A percentile compares a stretch with the other conserved stretches of the same genome.
These are phyloP conservation scores for Arthrobotrys musiformis DNA, from an alignment of 2,329 filamentous ascomycete genomes.

Conservation along the genomic window DNA sequence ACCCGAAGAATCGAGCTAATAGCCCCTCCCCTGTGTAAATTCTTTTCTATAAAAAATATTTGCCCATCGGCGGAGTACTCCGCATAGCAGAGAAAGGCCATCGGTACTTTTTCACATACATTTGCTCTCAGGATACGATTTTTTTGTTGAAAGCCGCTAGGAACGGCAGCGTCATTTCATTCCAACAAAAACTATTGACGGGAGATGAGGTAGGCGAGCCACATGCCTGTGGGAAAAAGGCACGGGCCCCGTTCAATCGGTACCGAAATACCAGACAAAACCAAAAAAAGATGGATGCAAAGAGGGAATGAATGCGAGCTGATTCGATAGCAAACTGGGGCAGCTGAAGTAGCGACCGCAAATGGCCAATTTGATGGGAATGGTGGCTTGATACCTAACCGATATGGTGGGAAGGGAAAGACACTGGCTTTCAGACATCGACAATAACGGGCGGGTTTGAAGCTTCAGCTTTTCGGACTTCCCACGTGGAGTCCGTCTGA, in stretches of 20 bases:
- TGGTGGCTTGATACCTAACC: conserved; percentile 33
- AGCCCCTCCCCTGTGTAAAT: background rate
- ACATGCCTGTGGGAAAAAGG: conserved; percentile 19
- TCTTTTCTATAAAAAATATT: conserved; percentile 25
- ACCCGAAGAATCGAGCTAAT: conserved; percentile 33
- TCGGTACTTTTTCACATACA: no score
- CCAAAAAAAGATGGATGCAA: no score
- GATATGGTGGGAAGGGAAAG: conserved; percentile 1
- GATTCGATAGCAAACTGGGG: conserved; percentile 27
- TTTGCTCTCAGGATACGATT: background rate
- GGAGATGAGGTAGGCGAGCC: conserved; percentile 24
- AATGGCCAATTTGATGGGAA: conserved; percentile 40
- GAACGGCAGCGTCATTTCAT: conserved; percentile 24
- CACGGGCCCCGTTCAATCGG: conserved; percentile 30
- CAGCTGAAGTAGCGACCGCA: conserved; percentile 23
- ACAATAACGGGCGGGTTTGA: background rate
- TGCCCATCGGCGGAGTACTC: conserved; percentile 8
- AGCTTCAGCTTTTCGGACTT: background rate
- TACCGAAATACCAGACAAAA: conserved; percentile 21
- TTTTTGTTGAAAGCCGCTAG: conserved; percentile 27
- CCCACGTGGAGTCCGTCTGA: conserved; percentile 36
- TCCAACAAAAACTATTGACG: conserved; percentile 26
- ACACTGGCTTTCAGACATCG: background rate
- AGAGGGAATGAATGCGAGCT: conserved; percentile 12
- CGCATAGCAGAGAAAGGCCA: background rate